Conservation (phyloP, 177 flowering plant genomes). For the Tripterygium wilfordii region DNA sequence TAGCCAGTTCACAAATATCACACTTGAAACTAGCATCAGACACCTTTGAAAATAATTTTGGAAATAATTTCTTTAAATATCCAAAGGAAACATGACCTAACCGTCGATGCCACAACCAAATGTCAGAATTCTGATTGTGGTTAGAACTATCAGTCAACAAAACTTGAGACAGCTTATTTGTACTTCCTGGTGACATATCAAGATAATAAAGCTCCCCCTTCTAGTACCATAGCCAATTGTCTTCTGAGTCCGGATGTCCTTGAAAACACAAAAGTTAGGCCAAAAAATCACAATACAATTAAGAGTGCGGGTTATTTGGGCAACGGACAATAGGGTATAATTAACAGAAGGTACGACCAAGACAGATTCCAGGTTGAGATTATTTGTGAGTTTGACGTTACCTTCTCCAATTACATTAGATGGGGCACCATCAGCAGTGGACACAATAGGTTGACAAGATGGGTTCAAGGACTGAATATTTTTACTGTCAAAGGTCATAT, state of each 20-base stretch:
- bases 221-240: neutral
- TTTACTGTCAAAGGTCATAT: slow-evolving; percentile 8
- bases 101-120: neutral
- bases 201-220: neutral
- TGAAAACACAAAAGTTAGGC: neutral
- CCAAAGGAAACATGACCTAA: slow-evolving; percentile 5
- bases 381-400: slow-evolving; percentile 12
- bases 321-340: slow-evolving; percentile 13
- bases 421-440: neutral
- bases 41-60: slow-evolving; percentile 1
- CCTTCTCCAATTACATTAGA: slow-evolving; percentile 14
- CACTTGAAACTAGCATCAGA: slow-evolving; percentile 5
- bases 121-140: neutral
- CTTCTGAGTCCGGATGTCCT: neutral
- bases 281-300: neutral
- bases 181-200: neutral
- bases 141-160: neutral
- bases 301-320: slow-evolving; percentile 5
- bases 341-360: slow-evolving; percentile 20
- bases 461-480: neutral
- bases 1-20: slow-evolving; percentile 11
- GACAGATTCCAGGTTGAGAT: slow-evolving; percentile 16
- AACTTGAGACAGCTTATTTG: neutral
- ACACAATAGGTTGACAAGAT: neutral
- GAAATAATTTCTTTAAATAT: slow-evolving; percentile 10